A percentile compares a stretch with the other conserved stretches of the same genome.
Conservation (phyloP, 768 basidiomycete genomes). For the Trichaptum fuscoviolaceum region DNA sequence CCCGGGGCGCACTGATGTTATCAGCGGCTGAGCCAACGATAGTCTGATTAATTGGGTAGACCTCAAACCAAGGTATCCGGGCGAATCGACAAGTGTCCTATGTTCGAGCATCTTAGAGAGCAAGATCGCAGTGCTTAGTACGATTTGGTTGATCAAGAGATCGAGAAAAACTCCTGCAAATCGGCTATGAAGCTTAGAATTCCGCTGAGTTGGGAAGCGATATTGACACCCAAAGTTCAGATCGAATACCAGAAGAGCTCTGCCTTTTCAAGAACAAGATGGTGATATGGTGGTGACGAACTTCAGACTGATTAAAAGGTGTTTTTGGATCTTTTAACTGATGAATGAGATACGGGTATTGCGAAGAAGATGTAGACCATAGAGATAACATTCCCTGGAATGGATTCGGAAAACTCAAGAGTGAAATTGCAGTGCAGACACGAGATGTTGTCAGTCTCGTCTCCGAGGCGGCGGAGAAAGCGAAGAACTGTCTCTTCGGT, state of each 20-base stretch:
- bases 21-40: background rate
- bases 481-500: background rate
- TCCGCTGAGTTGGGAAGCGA: too few relatives aligned
- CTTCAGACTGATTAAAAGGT: background rate
- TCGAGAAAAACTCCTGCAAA: background rate
- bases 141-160: background rate
- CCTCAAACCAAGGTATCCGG: background rate
- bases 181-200: background rate
- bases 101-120: background rate
- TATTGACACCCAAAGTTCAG: background rate
- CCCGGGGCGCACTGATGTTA: background rate
- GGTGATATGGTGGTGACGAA: background rate
- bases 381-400: too few relatives aligned
- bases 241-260: background rate
- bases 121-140: background rate
- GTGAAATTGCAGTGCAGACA: background rate
- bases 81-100: background rate
- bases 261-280: background rate
- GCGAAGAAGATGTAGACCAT: background rate
- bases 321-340: background rate
- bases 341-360: background rate
- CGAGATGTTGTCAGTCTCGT: background rate
- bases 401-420: too few relatives aligned
- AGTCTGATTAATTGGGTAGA: background rate
- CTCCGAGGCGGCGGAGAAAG: background rate